A percentile compares a stretch with the other conserved stretches of the same genome.
These are phyloP conservation scores for Mitragyna speciosa DNA, from an alignment of 257 asterid species.

Conservation along the genomic window DNA sequence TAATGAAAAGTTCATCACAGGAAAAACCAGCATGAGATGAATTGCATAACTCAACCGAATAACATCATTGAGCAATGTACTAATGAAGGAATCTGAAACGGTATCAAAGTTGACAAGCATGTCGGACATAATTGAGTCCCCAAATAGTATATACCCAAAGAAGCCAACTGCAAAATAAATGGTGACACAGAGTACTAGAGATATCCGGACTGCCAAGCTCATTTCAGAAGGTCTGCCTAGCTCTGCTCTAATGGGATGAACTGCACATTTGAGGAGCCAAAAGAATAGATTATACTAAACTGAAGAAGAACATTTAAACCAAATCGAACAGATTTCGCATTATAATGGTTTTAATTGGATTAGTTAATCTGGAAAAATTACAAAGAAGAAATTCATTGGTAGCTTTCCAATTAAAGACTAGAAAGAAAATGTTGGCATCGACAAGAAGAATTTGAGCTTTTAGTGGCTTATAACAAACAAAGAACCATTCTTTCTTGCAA, in stretches of 20 bases:
- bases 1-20: constrained; percentile 89
- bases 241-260: constrained; percentile 98
- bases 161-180: constrained; percentile 86
- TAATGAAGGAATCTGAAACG: constrained; percentile 51
- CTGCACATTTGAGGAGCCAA: constrained; percentile 41
- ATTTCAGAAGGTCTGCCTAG: constrained; percentile 84
- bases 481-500: background rate
- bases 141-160: constrained; percentile 90
- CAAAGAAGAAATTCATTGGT: background rate
- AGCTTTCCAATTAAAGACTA: background rate
- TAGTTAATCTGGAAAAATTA: background rate
- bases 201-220: constrained; percentile 75
- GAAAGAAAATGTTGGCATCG: background rate
- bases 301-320: background rate
- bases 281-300: background rate
- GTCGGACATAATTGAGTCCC: constrained; percentile 93
- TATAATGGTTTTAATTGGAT: background rate
- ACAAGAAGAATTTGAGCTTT: background rate
- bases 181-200: constrained; percentile 60
- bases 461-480: background rate
- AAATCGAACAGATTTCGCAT: background rate
- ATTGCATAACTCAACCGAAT: constrained; percentile 86
- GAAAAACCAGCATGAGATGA: constrained; percentile 98
- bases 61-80: constrained; percentile 49
- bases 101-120: constrained; percentile 87